Conservation (phyloP, 1,284 basidiomycete species). For the Fomitopsis schrenkii region DNA sequence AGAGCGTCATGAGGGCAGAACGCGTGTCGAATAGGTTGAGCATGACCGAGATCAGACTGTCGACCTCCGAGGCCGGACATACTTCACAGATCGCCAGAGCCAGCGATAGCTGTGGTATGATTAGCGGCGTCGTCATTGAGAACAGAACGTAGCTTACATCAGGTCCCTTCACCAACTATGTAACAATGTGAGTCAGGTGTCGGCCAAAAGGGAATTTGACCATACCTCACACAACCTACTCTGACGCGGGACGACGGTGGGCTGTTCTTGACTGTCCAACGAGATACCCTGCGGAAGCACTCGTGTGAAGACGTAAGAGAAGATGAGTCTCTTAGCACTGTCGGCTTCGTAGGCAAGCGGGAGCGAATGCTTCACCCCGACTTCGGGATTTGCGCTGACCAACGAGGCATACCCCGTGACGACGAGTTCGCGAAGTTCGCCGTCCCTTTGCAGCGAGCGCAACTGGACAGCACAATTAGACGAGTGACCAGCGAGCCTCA, state of each 20-base stretch:
- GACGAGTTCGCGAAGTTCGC: conserved; percentile 65
- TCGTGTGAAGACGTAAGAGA: conserved; percentile 85
- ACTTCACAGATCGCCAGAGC: conserved; percentile 85
- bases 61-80: conserved; percentile 74
- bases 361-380: conserved; percentile 86
- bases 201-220: conserved; percentile 6
- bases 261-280: conserved; percentile 57
- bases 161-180: conserved; percentile 66
- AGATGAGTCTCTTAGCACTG: conserved; percentile 71
- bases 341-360: conserved; percentile 78
- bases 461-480: conserved; percentile 26
- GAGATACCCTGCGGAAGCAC: conserved; percentile 80
- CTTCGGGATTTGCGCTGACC: conserved; percentile 83
- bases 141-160: conserved; percentile 48
- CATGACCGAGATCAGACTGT: conserved; percentile 82
- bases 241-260: conserved; percentile 47
- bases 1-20: conserved; percentile 64
- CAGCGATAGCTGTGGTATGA: conserved; percentile 55
- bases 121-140: conserved; percentile 4
- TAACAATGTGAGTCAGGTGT: neutral
- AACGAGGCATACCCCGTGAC: conserved; percentile 80
- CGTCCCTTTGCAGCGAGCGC: conserved; percentile 46
- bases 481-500: conserved; percentile 1
- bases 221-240: conserved; percentile 66
- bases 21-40: conserved; percentile 84